Percentiles rank a stretch among this genome's conserved stretches.
These are phyloP conservation scores for Suillus clintonianus DNA, from an alignment of 768 basidiomycete species.

Conservation along the genomic window DNA sequence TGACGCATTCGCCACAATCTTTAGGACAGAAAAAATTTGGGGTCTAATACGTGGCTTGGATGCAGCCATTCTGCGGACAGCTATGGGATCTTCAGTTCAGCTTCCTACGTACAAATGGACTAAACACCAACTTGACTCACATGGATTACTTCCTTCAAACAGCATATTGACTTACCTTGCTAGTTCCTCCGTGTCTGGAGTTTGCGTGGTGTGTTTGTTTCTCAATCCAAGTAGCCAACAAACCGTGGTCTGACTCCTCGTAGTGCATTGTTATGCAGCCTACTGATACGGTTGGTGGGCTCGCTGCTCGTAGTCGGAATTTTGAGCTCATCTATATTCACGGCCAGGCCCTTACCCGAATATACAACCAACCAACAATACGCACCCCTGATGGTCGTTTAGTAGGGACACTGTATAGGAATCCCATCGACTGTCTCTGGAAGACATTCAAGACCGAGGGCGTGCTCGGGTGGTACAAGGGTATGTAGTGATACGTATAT, in stretches of 20 bases:
- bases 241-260: slow-evolving; percentile 3
- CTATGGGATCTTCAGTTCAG: slow-evolving; percentile 96
- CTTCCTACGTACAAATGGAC: slow-evolving; percentile 94
- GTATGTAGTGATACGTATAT: slow-evolving; percentile 34
- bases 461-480: slow-evolving; percentile 94
- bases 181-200: slow-evolving; percentile 86
- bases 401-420: slow-evolving; percentile 81
- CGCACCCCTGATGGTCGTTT: slow-evolving; percentile 67
- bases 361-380: slow-evolving; percentile 94
- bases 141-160: slow-evolving; percentile 70
- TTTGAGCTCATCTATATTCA: not conserved
- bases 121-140: slow-evolving; percentile 73
- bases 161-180: slow-evolving; percentile 86
- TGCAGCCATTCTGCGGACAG: slow-evolving; percentile 89
- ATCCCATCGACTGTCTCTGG: slow-evolving; percentile 94
- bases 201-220: slow-evolving; percentile 77
- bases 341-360: slow-evolving; percentile 76
- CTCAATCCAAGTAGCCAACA: not conserved
- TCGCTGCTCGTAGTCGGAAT: slow-evolving; percentile 8
- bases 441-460: slow-evolving; percentile 94
- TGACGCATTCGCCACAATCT: slow-evolving; percentile 80
- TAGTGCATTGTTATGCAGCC: slow-evolving; percentile 94
- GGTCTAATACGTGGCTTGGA: slow-evolving; percentile 91
- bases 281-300: slow-evolving; percentile 72
- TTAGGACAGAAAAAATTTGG: slow-evolving; percentile 69